phyloP scores from a whole-genome alignment of 2,329 filamentous ascomycete genomes.

The Fusarium caatingaense region DNA sequence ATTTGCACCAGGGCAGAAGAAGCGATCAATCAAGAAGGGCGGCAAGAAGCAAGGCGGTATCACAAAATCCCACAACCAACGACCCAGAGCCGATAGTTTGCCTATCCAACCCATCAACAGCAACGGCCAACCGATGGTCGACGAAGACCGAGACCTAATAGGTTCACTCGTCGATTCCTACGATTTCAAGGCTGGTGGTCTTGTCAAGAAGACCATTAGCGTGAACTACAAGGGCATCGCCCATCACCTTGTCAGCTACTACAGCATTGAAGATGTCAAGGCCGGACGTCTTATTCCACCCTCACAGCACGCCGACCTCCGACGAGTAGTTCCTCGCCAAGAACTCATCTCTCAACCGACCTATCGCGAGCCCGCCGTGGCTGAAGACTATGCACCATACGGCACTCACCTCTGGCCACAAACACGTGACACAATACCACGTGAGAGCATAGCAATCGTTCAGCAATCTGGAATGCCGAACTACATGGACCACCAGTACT shows the following conservation, averaged over 20 bases:
- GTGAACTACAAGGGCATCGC: slow-evolving; percentile 78
- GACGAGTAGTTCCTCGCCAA: background rate
- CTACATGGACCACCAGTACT: background rate
- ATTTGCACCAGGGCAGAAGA: slow-evolving; percentile 86
- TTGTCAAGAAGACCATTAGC: slow-evolving; percentile 94
- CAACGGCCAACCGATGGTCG: slow-evolving; percentile 12
- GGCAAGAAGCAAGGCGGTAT: slow-evolving; percentile 59
- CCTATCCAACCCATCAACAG: background rate
- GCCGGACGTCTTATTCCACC: slow-evolving; percentile 69
- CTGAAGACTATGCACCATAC: background rate
- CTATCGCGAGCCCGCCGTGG: background rate
- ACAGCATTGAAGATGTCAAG: slow-evolving; percentile 83
- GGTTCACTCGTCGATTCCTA: slow-evolving; percentile 92
- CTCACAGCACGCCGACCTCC: slow-evolving; percentile 55
- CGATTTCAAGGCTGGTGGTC: slow-evolving; percentile 81
- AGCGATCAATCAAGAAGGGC: slow-evolving; percentile 79
- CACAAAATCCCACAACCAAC: slow-evolving; percentile 47
- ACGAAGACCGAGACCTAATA: slow-evolving; percentile 64
- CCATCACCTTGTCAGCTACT: slow-evolving; percentile 91
- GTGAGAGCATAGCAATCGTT: background rate
- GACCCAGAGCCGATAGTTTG: background rate
- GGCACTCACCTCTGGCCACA: background rate
- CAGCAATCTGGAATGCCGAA: background rate
- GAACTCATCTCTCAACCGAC: background rate
- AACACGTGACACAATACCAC: background rate